Base-by-base conservation (phyloP, 768 basidiomycete genomes). In the Lyophyllum decastes region DNA sequence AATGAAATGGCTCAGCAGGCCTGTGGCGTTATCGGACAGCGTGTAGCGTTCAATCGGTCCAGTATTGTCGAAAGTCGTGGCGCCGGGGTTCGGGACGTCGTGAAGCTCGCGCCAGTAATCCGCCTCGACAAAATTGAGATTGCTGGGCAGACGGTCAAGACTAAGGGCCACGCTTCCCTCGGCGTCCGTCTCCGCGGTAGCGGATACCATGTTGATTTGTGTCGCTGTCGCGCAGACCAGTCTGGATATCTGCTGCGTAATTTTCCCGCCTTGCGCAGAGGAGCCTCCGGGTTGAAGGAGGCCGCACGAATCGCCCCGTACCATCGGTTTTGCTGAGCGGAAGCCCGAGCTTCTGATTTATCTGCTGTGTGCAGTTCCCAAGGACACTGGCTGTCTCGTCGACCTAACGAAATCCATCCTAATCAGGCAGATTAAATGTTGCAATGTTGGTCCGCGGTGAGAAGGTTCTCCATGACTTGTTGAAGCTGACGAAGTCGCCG, bases 181-280 rank as follows among this genome's bases (percentile, higher is more conserved):
- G 19, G 40, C 40, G 10, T 41, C 40, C 16, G 19, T 10, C 40
- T n/a, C 40, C 40, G 19, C 40, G 35, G 26, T 55, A 2, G 54
- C 27, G 7, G 46, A 27, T 11, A 55, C 54, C 47, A 55, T 49
- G 19, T 55, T 55, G 48, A 55, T 38, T 22, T 55, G 47, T 6
- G 54, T 49, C 2, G 38, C 24, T 2, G 54, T 10, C 16, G 54
- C 54, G 27, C 54, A 55, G 14, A 55, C 21, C 54, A 55, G 40
- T 8, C 54, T 41, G n/a, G 3, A 3, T n/a, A 41, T 2, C 4
- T 2, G 17, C n/a, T 10, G 5, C 16, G 19, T 17, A 2, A 19
- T 11, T 10, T 10, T n/a, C 7, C 40, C 40, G 16, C 19, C n/a
- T 10, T 5, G 40, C 40, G 40, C 40, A 10, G 4, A 41, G 4